Percentiles rank a stretch among this genome's conserved stretches.
Evolutionary conservation across 2,329 filamentous ascomycete species (phyloP).

Genomic region (Paracoccidioides lutzii): DNA sequence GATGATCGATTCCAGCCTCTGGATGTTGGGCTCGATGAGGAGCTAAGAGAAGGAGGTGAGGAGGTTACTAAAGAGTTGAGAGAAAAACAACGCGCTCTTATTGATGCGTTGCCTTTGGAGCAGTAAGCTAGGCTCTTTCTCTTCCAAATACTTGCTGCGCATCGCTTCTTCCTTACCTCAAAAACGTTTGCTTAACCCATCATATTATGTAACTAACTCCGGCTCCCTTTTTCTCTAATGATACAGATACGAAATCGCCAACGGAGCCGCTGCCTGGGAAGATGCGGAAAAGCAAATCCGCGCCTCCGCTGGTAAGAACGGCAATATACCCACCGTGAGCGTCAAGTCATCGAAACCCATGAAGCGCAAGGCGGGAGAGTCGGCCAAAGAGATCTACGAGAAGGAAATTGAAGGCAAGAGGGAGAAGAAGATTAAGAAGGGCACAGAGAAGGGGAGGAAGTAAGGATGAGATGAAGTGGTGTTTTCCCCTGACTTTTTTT

Average conservation of each 20-base stretch:
- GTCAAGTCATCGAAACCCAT: constrained; percentile 59
- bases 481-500: background rate
- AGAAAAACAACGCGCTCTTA: constrained; percentile 73
- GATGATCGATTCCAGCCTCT: constrained; percentile 58
- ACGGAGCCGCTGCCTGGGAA: constrained; percentile 40
- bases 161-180: background rate
- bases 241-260: constrained; percentile 34
- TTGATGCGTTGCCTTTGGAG: constrained; percentile 80
- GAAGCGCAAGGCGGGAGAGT: constrained; percentile 60
- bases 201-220: background rate
- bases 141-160: background rate
- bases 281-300: constrained; percentile 62
- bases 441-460: constrained; percentile 27
- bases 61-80: constrained; percentile 58
- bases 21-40: constrained; percentile 60
- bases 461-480: constrained; percentile 13
- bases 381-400: constrained; percentile 37
- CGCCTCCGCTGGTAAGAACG: constrained; percentile 37
- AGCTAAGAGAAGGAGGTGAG: constrained; percentile 71
- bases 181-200: background rate
- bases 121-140: constrained; percentile 44
- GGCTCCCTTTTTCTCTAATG: background rate
- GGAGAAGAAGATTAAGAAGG: constrained; percentile 34
- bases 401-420: constrained; percentile 31
- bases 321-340: constrained; percentile 50